Conservation (phyloP, 495 filamentous ascomycete species). For the Aspergillus egyptiacus region DNA sequence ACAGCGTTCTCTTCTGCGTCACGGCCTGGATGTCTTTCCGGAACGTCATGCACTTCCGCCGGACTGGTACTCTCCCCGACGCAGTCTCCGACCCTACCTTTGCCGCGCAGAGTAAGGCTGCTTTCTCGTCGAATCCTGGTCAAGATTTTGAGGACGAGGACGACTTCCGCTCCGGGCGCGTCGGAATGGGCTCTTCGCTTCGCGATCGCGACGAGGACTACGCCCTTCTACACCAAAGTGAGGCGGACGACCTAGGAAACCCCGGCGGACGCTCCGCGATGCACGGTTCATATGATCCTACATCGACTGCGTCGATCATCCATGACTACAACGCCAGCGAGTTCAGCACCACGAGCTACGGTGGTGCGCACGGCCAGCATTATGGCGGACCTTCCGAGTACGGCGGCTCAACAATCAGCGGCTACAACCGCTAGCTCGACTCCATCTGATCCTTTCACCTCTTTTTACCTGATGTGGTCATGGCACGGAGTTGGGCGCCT, state of each 20-base stretch:
- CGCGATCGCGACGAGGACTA: conserved; percentile 44
- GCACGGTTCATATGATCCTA: conserved; percentile 38
- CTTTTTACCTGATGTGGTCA: conserved; percentile 29
- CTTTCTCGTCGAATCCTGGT: conserved; percentile 45
- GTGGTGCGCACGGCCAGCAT: conserved; percentile 41
- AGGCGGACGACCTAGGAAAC: conserved; percentile 38
- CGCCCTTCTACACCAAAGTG: conserved; percentile 41
- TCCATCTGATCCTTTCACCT: conserved; percentile 10
- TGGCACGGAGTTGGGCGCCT: conserved; percentile 37
- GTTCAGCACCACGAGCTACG: conserved; percentile 37
- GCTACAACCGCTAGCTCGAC: conserved; percentile 22
- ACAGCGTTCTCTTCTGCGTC: conserved; percentile 65
- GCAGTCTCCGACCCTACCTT: conserved; percentile 49
- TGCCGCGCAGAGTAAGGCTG: conserved; percentile 44
- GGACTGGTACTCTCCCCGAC: conserved; percentile 69
- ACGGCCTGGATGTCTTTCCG: conserved; percentile 73
- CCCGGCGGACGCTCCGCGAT: conserved; percentile 31
- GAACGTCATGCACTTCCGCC: conserved; percentile 70
- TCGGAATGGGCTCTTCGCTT: conserved; percentile 28
- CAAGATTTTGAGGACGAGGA: conserved; percentile 47
- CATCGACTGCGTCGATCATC: conserved; percentile 30
- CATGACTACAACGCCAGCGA: conserved; percentile 33
- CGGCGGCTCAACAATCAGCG: conserved; percentile 18
- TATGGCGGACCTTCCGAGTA: conserved; percentile 27
- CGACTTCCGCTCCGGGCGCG: conserved; percentile 42